Evolutionary conservation across 2,329 filamentous ascomycete species (phyloP).

Genomic region (Spiromastix sp.): DNA sequence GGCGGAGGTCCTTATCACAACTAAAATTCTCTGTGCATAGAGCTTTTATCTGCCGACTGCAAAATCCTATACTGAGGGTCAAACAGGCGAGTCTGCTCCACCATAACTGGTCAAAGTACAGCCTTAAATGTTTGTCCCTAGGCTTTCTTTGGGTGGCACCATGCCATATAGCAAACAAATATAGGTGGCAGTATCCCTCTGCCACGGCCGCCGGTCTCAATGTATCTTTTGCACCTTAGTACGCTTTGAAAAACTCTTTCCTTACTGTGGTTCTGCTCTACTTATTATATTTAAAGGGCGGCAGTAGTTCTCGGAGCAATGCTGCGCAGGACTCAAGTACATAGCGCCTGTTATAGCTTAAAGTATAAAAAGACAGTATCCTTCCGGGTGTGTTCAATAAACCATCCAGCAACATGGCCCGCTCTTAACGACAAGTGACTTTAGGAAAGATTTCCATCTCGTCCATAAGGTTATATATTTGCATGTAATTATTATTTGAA

Average conservation of each 20-base stretch:
- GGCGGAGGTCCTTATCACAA: not conserved
- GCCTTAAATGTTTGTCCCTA: not conserved
- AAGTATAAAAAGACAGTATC: not conserved
- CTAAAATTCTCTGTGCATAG: not conserved
- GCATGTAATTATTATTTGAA: not conserved
- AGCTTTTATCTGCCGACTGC: not conserved
- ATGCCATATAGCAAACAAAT: not conserved
- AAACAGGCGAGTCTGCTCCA: not conserved
- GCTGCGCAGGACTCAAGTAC: not conserved
- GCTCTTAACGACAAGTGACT: not conserved
- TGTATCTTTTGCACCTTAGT: not conserved
- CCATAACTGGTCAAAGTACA: not conserved
- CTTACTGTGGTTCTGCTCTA: not conserved
- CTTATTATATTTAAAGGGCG: not conserved
- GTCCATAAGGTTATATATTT: not conserved
- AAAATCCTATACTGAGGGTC: not conserved
- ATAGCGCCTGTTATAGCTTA: not conserved
- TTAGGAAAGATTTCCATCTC: not conserved
- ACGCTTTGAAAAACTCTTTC: not conserved
- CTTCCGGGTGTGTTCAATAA: not conserved
- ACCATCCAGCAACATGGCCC: not conserved
- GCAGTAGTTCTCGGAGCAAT: not conserved
- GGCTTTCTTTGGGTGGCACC: not conserved
- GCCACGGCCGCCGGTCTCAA: not conserved
- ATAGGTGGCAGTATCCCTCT: not conserved